Evolutionary conservation across 768 basidiomycete species (phyloP).

Genomic region (Mycena capillaripes): DNA sequence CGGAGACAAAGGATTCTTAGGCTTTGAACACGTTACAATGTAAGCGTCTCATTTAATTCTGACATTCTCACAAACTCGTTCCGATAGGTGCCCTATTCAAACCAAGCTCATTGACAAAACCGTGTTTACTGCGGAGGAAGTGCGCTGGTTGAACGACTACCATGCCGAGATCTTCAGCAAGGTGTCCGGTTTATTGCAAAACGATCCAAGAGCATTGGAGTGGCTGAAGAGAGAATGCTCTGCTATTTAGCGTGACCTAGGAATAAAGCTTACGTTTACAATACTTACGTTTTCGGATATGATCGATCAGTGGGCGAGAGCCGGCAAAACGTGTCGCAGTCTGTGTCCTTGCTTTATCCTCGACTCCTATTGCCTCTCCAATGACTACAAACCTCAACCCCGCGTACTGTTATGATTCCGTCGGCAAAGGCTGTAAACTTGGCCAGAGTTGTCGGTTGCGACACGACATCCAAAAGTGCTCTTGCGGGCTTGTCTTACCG

Average conservation of each 20-base stretch:
- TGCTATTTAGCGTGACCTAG: constrained; percentile 27
- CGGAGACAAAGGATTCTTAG: constrained; percentile 86
- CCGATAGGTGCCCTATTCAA: constrained; percentile 86
- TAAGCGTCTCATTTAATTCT: constrained; percentile 51
- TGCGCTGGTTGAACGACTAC: constrained; percentile 87
- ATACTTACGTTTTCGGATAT: background rate
- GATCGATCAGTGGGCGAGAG: background rate
- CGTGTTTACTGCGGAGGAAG: constrained; percentile 76
- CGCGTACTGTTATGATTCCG: constrained; percentile 44
- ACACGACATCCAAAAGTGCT: constrained; percentile 54
- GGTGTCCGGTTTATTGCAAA: constrained; percentile 76
- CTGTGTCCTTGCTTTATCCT: background rate
- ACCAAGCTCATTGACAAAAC: constrained; percentile 80
- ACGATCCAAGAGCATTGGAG: constrained; percentile 69
- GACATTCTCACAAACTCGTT: background rate
- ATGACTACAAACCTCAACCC: constrained; percentile 27
- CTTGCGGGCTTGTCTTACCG: constrained; percentile 48
- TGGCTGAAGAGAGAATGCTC: constrained; percentile 76
- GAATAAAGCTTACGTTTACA: constrained; percentile 8
- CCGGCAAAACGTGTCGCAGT: background rate
- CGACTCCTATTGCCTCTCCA: background rate
- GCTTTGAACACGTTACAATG: constrained; percentile 92
- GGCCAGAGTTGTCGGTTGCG: constrained; percentile 47
- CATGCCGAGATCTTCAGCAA: constrained; percentile 83
- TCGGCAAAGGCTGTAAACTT: constrained; percentile 43